Conservation (phyloP, 805 yeast genomes). For the Candida insectorum region DNA sequence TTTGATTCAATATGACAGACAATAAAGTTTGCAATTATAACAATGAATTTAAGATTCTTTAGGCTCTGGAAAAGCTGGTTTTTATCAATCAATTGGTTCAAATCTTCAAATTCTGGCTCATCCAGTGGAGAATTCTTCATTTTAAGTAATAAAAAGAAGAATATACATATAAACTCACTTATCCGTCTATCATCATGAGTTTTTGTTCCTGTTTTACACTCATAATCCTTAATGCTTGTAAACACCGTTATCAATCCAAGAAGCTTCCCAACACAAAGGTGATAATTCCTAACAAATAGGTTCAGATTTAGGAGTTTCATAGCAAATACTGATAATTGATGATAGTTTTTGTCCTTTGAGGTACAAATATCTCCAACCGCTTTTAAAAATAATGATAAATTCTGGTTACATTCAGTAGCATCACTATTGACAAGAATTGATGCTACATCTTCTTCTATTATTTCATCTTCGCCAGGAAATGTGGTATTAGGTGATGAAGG, state of each 20-base stretch:
- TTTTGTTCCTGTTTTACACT: conserved; percentile 2
- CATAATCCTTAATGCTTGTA: conserved; percentile 12
- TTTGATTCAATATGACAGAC: conserved; percentile 20
- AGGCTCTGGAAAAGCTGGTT: conserved; percentile 19
- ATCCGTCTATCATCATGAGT: conserved; percentile 11
- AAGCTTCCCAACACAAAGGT: conserved; percentile 36
- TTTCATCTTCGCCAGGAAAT: no score
- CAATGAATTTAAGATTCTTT: conserved; percentile 22
- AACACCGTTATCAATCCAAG: conserved; percentile 30
- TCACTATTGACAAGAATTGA: conserved; percentile 37
- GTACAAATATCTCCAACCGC: conserved; percentile 26
- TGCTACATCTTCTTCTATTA: no score
- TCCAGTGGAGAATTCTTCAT: conserved; percentile 21
- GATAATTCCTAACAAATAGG: conserved; percentile 33
- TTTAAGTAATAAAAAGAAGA: conserved; percentile 30
- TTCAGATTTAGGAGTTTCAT: conserved; percentile 35
- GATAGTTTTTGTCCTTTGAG: conserved; percentile 18
- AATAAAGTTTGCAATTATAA: conserved; percentile 28
- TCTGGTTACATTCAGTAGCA: conserved; percentile 36
- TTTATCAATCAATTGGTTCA: conserved; percentile 11
- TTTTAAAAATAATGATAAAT: conserved; percentile 32
- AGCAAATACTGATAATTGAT: conserved; percentile 29
- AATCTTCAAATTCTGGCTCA: conserved; percentile 13
- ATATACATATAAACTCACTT: conserved; percentile 34
- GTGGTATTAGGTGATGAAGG: no score